Percentiles rank a stretch among this genome's conserved stretches.
Evolutionary conservation across 495 filamentous ascomycete genomes (phyloP).

Genomic region (Hyaloscypha variabilis): DNA sequence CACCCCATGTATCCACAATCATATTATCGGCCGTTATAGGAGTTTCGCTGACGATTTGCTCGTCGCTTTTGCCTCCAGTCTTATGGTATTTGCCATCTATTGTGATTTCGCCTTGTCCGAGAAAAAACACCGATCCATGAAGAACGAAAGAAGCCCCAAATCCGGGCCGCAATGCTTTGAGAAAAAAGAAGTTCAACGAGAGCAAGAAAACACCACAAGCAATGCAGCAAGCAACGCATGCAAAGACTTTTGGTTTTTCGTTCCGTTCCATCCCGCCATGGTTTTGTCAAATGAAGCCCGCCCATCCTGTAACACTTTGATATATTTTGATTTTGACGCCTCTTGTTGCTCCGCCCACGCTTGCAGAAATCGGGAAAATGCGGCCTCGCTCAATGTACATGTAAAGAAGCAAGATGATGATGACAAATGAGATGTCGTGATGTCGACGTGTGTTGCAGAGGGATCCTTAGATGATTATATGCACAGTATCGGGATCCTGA

Average conservation of each 20-base stretch:
- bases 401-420: conserved; percentile 16
- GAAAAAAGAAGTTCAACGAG: background rate
- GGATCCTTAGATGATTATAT: conserved; percentile 17
- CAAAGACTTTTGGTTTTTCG: conserved; percentile 1
- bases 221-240: conserved; percentile 15
- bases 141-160: background rate
- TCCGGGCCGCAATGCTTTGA: background rate
- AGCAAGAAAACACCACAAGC: background rate
- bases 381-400: conserved; percentile 30
- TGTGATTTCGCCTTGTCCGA: conserved; percentile 8
- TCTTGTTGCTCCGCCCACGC: conserved; percentile 21
- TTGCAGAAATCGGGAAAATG: conserved; percentile 1
- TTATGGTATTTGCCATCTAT: conserved; percentile 11
- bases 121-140: background rate
- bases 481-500: conserved; percentile 30
- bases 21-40: conserved; percentile 19
- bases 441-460: conserved; percentile 12
- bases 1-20: conserved; percentile 13
- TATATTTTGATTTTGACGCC: conserved; percentile 18
- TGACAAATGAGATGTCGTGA: conserved; percentile 27
- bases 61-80: background rate
- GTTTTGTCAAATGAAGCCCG: conserved; percentile 11
- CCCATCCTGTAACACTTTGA: conserved; percentile 14
- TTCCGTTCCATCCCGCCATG: background rate
- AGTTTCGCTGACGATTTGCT: background rate